Base-by-base conservation (phyloP, 257 asterid genomes). In the Catharanthus roseus region DNA sequence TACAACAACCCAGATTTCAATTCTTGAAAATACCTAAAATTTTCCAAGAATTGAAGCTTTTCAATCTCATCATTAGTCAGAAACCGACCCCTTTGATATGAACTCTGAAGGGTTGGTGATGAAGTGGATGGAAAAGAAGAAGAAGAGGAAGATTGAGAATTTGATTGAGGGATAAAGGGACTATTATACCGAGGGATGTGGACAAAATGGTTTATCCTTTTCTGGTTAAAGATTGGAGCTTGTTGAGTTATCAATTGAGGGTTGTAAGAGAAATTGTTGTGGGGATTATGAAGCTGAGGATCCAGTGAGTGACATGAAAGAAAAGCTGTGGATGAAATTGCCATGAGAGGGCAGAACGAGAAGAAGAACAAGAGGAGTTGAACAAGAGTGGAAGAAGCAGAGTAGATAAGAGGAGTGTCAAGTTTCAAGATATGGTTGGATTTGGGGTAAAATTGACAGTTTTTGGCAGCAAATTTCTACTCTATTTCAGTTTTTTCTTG, bases 1-100 rank as follows among this genome's bases (percentile, higher is more conserved):
- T 82, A 84, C 26, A 95, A 84, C 19, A 85, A 78, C 77, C 99
- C 99, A 23, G 93, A 81, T 78, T 80, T 85, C 77, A 95, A 73
- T 82, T 91, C 82, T 65, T 86, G 87, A 70, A 79, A 83, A 81
- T 88, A 95, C 73, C 81, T 77, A 42, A 72, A 95, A 69, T 79
- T 83, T 10, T 77, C 83, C 4, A 95, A 90, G 47, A 82, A 62
- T 10, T 85, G 79, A 71, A 91, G 87, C 73, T 83, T 86, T 69
- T 83, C 86, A 71, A 91, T 90, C 65, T 91, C 99, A 68, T 85
- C 86, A 12, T 80, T 73, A 54, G 90, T 85, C 18, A 89, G 56
- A 67, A 95, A 89, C 13, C 89, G 84, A 3, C 88, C 88, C 11
- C 82, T 84, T 51, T 47, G 89, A 66, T 78, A 79, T 55, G 87